Evolutionary conservation across 129 eudicot genomes (phyloP).

Genomic region (Tagetes erecta): DNA sequence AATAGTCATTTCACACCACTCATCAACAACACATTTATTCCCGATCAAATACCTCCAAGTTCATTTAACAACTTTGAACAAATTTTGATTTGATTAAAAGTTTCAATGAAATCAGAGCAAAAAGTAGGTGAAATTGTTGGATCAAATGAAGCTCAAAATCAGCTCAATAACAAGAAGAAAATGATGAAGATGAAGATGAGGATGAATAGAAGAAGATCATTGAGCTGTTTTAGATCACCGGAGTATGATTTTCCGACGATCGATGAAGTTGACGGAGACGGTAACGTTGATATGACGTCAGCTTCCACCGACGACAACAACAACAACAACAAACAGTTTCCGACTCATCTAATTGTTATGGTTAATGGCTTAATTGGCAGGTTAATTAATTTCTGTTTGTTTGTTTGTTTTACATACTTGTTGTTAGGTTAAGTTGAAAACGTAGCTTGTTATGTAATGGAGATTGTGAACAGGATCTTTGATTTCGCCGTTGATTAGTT

Average conservation of each 20-base stretch:
- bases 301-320: constrained; percentile 23
- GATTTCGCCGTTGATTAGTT: neutral
- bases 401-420: neutral
- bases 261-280: constrained; percentile 47
- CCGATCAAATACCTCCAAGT: neutral
- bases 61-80: no score
- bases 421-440: neutral
- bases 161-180: neutral
- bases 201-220: constrained; percentile 23
- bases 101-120: constrained; percentile 21
- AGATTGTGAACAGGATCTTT: constrained; percentile 2
- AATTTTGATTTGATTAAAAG: no score
- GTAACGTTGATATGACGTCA: constrained; percentile 59
- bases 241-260: constrained; percentile 46
- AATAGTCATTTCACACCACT: constrained; percentile 21
- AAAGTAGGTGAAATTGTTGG: neutral
- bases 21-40: constrained; percentile 16
- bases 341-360: constrained; percentile 69
- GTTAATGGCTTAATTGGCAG: constrained; percentile 92
- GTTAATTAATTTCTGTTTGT: constrained; percentile 32
- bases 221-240: constrained; percentile 52
- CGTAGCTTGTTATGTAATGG: constrained; percentile 2
- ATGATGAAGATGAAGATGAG: constrained; percentile 28
- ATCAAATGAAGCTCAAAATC: constrained; percentile 18
- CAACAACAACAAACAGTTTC: constrained; percentile 19